A percentile compares a stretch with the other conserved stretches of the same genome.
These are phyloP conservation scores for Bromus sterilis DNA, from an alignment of 176 grass and related monocot species.

Conservation along the genomic window DNA sequence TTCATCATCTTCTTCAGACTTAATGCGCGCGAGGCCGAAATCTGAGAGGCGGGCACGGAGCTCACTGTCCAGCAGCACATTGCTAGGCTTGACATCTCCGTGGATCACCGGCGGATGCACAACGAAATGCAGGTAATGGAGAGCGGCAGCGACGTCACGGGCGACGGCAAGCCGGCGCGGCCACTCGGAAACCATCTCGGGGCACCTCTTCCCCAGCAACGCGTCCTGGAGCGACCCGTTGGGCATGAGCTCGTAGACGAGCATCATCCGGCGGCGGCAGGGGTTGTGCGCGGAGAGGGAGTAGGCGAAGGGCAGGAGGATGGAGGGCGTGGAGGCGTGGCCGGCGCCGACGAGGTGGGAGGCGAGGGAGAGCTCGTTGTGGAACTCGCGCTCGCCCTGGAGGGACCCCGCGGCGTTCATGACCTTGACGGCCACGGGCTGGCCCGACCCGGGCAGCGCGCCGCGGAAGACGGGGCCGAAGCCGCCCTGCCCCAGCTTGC, in stretches of 20 bases:
- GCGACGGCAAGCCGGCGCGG: slow-evolving; percentile 56
- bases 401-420: slow-evolving; percentile 76
- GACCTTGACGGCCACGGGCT: slow-evolving; percentile 75
- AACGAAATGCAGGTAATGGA: slow-evolving; percentile 70
- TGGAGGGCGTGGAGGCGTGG: slow-evolving; percentile 3
- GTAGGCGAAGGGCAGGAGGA: slow-evolving; percentile 68
- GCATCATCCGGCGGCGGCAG: slow-evolving; percentile 48
- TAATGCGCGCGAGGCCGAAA: slow-evolving; percentile 75
- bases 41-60: slow-evolving; percentile 76
- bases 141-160: slow-evolving; percentile 70
- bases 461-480: slow-evolving; percentile 90
- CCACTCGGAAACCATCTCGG: slow-evolving; percentile 59
- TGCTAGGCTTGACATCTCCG: slow-evolving; percentile 95
- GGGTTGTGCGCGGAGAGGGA: slow-evolving; percentile 46
- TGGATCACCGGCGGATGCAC: slow-evolving; percentile 82
- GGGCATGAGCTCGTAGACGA: slow-evolving; percentile 97
- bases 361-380: slow-evolving; percentile 88
- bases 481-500: slow-evolving; percentile 84
- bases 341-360: slow-evolving; percentile 40
- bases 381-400: slow-evolving; percentile 97
- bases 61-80: slow-evolving; percentile 69
- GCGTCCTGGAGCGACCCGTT: slow-evolving; percentile 94
- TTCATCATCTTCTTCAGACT: slow-evolving; percentile 43
- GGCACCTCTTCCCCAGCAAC: slow-evolving; percentile 62
- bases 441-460: slow-evolving; percentile 45